Base-by-base conservation (phyloP, 2,329 filamentous ascomycete genomes). In the Pseudogymnoascus sp. region DNA sequence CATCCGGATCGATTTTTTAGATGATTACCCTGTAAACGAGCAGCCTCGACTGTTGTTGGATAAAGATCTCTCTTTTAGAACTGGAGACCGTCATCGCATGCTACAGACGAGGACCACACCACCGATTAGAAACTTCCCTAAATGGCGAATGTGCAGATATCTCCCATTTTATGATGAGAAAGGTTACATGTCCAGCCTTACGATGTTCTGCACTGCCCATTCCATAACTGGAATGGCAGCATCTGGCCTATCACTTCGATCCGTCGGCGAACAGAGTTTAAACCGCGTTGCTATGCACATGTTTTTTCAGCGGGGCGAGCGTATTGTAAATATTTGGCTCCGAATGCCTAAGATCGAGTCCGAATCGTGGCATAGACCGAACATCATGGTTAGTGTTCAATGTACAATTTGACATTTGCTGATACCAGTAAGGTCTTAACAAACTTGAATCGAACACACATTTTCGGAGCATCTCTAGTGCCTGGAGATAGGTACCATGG, bases 91-190 rank as follows among this genome's bases (percentile, higher is more conserved):
- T 5, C 58, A 60, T 27, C 58, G 29, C 15, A 60, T 29, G n/a
- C 58, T 42, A 9, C 33, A 42, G n/a, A 60, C 35, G 13, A 17
- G 5, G 13, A 12, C 6, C 12, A 21, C 35, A 15, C 17, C 36
- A n/a, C 12, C 2, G 15, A 25, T 60, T 29, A 38, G 17, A 60
- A 60, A 42, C 29, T 60, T 15, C 29, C 17, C n/a, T 5, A 31
- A 12, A 25, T 60, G 58, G 58, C n/a, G 35, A 42, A 39, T 42
- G 58, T 60, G 58, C 25, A 60, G 58, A 25, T 58, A 58, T 10
- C 48, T 58, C 27, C 21, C 48, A 25, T 58, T 58, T 35, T 33
- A 33, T 25, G 48, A 31, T 27, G 10, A 29, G 29, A 35, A 29
- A 13, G 9, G 25, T 31, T 58, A 58, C 33, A 58, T 58, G 4